Base-by-base conservation (phyloP, 2,329 filamentous ascomycete genomes). In the Penicillium sp. region DNA sequence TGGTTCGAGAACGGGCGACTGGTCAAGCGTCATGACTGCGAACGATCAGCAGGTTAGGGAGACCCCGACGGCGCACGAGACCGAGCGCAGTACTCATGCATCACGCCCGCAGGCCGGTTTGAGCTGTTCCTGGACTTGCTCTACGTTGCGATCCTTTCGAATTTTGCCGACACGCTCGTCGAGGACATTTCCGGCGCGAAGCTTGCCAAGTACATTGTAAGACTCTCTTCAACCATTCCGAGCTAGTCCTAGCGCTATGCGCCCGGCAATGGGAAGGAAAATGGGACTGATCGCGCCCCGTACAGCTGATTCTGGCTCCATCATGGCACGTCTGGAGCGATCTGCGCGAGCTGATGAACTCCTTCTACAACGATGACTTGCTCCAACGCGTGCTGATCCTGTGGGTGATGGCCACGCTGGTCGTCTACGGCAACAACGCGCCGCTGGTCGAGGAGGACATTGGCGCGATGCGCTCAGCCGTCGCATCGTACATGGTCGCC, bases 301-400 rank as follows among this genome's bases (percentile, higher is more conserved):
- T 32, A 17, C 27, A 58, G 57, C 64, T 75, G 30, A 71, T 73
- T 25, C 70, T 74, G 25, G 62, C 70, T 6, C 71, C 71, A 7
- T 70, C 72, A 39, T 75, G 72, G 72, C 68, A 75, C 43, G 69
- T 75, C 33, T 75, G 72, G 73, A 65, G 62, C 27, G 73, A 76
- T 44, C 59, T 74, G 13, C 68, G 71, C 44, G 72, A 75, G 54
- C 59, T 75, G 40, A 75, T 75, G 70, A 76, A 76, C 54, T 72
- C 69, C 6, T 76, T 73, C 57, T 75, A 75, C 54, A 74, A 71
- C 36, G 73, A 76, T 44, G 73, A 76, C 47, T 51, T 76, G 14
- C 45, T 65, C 1, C 73, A 76, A 50, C 68, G 73, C 6, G 51
- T 72, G 19, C 52, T 72, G 17, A 71, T 75, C 37, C 62, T 75